Evolutionary conservation across 208 protist species (phyloP), one percentile per base, ranked within the genome.

Genomic region (Acanthamoeba culbertsoni): DNA sequence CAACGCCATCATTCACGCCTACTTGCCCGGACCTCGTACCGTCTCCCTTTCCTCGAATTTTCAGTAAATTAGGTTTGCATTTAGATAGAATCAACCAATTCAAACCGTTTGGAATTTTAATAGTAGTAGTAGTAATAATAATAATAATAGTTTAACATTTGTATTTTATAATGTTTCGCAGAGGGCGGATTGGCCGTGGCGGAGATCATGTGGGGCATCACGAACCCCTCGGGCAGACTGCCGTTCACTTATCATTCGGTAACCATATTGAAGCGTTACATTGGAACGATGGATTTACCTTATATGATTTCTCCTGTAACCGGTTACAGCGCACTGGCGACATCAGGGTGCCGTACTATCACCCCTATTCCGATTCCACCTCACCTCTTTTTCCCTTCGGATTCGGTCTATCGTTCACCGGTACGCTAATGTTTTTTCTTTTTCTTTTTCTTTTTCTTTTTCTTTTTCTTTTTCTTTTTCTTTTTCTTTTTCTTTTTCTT

Each of bases 171-270:
- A 8, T 28, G 3, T n/a, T 28, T 68, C 5, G n/a, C 53, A 89
- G 79, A 89, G 45, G 79, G 51, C 48, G 79, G 79, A 12, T 33
- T 46, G 31, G 91, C 91, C 8, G 62, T 93, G n/a, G 65, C 48
- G n/a, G 73, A 82, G 42, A 33, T 93, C 5, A 20, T 93, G 40
- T 82, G 31, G 31, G 91, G 91, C 43, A n/a, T 73, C n/a, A 93
- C 91, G 18, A 93, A 93, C 65, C 91, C 91, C 16, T 93, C 73
- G n/a, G 91, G 91, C 91, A 93, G 73, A 35, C 65, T 90, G 3
- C 91, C 91, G 35, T 82, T 53, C 91, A 93, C 91, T 31, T 96
- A 94, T 51, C 95, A 92, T 20, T 33, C 31, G 2, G 68, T 79
- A 48, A 33, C 37, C 3, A 18, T 37, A 26, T 37, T 68, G 8